Conservation (phyloP, 345 rosid genomes). For the Syzygium aqueum region DNA sequence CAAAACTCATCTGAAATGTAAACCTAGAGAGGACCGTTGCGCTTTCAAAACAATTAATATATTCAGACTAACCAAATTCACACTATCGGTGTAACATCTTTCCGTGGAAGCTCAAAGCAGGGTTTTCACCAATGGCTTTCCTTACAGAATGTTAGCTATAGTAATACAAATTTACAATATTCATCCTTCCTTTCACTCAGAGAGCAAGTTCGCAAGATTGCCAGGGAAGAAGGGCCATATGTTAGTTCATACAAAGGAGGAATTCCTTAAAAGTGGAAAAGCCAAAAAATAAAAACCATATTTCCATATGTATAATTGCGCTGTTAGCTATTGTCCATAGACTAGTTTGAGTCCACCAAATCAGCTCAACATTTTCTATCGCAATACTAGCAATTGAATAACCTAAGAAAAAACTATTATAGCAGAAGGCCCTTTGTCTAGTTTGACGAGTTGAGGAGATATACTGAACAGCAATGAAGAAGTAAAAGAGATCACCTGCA, state of each 20-base stretch:
- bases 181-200: not conserved
- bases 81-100: not conserved
- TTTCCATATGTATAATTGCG: not conserved
- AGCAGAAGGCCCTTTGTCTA: not conserved
- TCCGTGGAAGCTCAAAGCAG: not conserved
- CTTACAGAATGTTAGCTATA: not conserved
- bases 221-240: not conserved
- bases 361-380: not conserved
- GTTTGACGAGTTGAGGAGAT: not conserved
- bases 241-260: not conserved
- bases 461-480: not conserved
- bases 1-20: not conserved
- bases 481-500: constrained; percentile 55
- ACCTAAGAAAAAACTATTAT: not conserved
- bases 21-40: not conserved
- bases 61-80: not conserved
- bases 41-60: not conserved
- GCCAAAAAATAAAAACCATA: not conserved
- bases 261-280: not conserved
- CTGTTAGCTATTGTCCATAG: not conserved
- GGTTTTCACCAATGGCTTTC: not conserved
- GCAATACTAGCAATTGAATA: not conserved
- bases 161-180: not conserved
- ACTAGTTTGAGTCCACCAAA: not conserved
- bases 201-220: not conserved